Evolutionary conservation across 345 rosid species (phyloP), one percentile per base, ranked within the genome.

Genomic region (Anastatica hierochuntica): DNA sequence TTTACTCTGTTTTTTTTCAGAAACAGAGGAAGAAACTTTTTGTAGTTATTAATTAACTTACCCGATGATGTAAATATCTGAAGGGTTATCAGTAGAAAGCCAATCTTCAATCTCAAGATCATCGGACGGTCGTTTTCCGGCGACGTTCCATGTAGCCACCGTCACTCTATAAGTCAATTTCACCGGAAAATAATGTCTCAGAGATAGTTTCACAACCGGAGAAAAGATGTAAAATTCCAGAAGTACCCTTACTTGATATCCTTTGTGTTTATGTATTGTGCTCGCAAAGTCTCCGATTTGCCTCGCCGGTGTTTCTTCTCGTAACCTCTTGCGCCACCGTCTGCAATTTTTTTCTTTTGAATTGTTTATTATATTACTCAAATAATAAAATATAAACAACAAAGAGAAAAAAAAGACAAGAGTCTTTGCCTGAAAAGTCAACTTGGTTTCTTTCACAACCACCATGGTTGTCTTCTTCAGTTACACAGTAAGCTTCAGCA

Each of bases 121-220:
- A 44, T 82, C 86, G 40, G 59, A 7, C 6, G 99, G 99, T 59
- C 38, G 42, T 77, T 70, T 83, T 11, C 99, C 99, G 60, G 95
- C 97, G 67, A 94, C 99, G 62, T 94, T 94, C 99, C 99, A 94
- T 38, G 97, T 81, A 46, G 89, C 85, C 49, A 94, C 60, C 29
- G 78, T 76, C 34, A 94, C 83, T 81, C 99, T 94, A 49, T 49
- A 73, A 39, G 70, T 21, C 29, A 82, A 62, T 19, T 56, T 56
- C 10, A 83, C 27, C 27, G 27, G 27, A n/a, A n/a, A n/a, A 34
- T 21, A 18, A 55, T 19, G 14, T 53, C 17, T 35, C 6, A 53
- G 45, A 33, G 7, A 40, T 50, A 41, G n/a, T 8, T 33, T 18
- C 31, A 57, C 33, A 9, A n/a, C n/a, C n/a, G 13, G 12, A 0